A percentile compares a stretch with the other conserved stretches of the same genome.
Evolutionary conservation across 371 early-diverging fungal genomes (phyloP).

Genomic region (Mucor circinelloides): DNA sequence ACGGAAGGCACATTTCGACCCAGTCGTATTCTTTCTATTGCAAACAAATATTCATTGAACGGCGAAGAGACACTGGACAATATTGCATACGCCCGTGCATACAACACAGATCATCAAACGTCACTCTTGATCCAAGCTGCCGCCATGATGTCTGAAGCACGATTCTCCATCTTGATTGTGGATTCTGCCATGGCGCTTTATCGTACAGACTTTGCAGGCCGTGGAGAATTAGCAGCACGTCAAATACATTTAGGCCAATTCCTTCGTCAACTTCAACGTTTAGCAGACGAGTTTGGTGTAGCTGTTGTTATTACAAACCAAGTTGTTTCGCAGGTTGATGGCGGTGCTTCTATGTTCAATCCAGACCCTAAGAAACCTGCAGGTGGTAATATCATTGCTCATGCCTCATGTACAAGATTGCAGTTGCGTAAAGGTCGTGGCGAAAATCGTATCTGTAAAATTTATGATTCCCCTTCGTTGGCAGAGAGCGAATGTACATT

Average conservation of each 20-base stretch:
- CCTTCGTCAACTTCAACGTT: constrained; percentile 83
- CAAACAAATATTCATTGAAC: constrained; percentile 87
- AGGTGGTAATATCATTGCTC: constrained; percentile 99
- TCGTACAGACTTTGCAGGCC: constrained; percentile 97
- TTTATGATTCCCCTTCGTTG: constrained; percentile 86
- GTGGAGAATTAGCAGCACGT: constrained; percentile 97
- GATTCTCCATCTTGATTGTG: constrained; percentile 92
- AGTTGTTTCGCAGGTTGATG: constrained; percentile 98
- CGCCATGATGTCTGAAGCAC: constrained; percentile 94
- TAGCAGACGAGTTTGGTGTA: constrained; percentile 98
- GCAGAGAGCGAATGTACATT: constrained; percentile 78
- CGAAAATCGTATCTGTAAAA: constrained; percentile 83
- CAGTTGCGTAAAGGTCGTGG: constrained; percentile 83
- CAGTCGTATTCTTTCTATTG: constrained; percentile 85
- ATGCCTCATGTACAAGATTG: constrained; percentile 89
- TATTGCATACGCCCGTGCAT: constrained; percentile 95
- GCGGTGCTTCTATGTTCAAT: constrained; percentile 89
- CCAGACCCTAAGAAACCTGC: constrained; percentile 98
- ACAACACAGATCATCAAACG: constrained; percentile 97
- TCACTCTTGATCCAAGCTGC: constrained; percentile 92
- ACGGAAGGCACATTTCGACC: constrained; percentile 99
- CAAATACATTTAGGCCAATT: constrained; percentile 97
- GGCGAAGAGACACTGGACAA: constrained; percentile 93
- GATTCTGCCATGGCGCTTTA: constrained; percentile 97
- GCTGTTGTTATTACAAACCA: constrained; percentile 99